Percentiles rank a stretch among this genome's conserved stretches.
Conservation (phyloP, 2,329 filamentous ascomycete species). For the Diplodia scrobiculata region DNA sequence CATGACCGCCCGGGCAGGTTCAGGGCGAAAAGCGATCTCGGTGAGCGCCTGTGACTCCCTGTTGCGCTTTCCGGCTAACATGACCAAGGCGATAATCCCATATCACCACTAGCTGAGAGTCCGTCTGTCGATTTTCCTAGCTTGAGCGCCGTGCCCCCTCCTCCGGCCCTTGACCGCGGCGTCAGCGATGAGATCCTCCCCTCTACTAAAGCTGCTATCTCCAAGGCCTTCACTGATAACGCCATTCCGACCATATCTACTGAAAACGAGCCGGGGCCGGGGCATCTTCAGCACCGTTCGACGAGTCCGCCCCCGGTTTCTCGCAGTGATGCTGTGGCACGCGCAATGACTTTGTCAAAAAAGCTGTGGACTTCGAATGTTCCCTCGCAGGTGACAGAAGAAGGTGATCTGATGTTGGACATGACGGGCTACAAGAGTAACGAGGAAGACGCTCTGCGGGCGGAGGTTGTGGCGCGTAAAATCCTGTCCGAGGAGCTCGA, state of each 20-base stretch:
- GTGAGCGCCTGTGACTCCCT: slow-evolving; percentile 41
- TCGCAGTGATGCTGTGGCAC: slow-evolving; percentile 73
- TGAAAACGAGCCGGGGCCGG: slow-evolving; percentile 40
- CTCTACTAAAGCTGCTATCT: slow-evolving; percentile 46
- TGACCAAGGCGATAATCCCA: slow-evolving; percentile 29
- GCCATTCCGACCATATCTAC: slow-evolving; percentile 36
- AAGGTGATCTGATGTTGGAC: slow-evolving; percentile 93
- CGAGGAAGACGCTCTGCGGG: slow-evolving; percentile 86
- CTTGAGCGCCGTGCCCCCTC: slow-evolving; percentile 55
- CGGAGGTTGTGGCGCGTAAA: slow-evolving; percentile 89
- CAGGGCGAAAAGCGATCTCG: slow-evolving; percentile 53
- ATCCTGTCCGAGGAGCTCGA: slow-evolving; percentile 91
- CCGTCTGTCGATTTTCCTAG: slow-evolving; percentile 38
- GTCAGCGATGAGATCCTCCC: slow-evolving; percentile 54
- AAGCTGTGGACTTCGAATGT: slow-evolving; percentile 90
- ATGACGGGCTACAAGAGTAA: slow-evolving; percentile 92
- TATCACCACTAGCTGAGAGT: slow-evolving; percentile 35
- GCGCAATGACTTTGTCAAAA: slow-evolving; percentile 81
- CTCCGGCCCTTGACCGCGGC: slow-evolving; percentile 5
- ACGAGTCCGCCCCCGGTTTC: slow-evolving; percentile 75
- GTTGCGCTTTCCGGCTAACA: slow-evolving; percentile 7
- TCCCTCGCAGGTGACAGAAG: slow-evolving; percentile 86
- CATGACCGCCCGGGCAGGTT: slow-evolving; percentile 8
- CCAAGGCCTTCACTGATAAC: slow-evolving; percentile 36
- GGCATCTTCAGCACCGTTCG: slow-evolving; percentile 54